These are phyloP conservation scores for Hemileccinum rubropunctum DNA, from an alignment of 768 basidiomycete species.

Conservation along the genomic window DNA sequence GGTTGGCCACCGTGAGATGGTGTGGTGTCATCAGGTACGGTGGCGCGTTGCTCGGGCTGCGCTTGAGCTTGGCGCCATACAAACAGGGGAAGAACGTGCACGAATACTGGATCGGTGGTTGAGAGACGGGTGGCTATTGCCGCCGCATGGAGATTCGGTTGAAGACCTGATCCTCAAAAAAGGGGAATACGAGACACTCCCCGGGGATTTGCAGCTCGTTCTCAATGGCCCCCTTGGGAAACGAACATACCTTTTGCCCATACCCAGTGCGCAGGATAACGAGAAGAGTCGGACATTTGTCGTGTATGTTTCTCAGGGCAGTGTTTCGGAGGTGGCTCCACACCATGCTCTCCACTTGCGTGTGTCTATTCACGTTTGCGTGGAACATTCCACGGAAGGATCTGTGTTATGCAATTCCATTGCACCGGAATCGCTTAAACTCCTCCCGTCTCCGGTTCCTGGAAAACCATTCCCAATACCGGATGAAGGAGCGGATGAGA, in stretches of 20 bases:
- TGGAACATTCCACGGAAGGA: conserved; percentile 16
- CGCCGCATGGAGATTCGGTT: conserved; percentile 20
- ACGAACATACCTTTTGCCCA: conserved; percentile 52
- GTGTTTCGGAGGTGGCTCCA: conserved; percentile 49
- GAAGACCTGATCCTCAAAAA: conserved; percentile 8
- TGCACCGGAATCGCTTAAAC: conserved; percentile 48
- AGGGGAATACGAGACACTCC: conserved; percentile 36
- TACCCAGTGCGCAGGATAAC: conserved; percentile 4
- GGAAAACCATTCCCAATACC: conserved; percentile 62
- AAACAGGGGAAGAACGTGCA: conserved; percentile 26
- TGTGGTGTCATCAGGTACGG: conserved; percentile 98
- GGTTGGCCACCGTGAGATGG: conserved; percentile 93
- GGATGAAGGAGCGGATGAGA: conserved; percentile 68
- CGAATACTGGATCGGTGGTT: conserved; percentile 62
- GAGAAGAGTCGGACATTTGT: conserved; percentile 37
- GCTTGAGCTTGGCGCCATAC: conserved; percentile 55
- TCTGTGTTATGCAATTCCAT: conserved; percentile 38
- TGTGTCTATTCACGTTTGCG: conserved; percentile 49
- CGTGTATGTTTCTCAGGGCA: conserved; percentile 61
- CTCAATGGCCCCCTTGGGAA: conserved; percentile 43
- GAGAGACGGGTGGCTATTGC: conserved; percentile 53
- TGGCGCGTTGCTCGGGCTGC: conserved; percentile 82
- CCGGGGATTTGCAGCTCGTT: conserved; percentile 37
- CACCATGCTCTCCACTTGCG: conserved; percentile 43
- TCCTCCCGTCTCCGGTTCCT: conserved; percentile 60